phyloP scores from a whole-genome alignment of 768 basidiomycete species.

The Lentinula raphanica region DNA sequence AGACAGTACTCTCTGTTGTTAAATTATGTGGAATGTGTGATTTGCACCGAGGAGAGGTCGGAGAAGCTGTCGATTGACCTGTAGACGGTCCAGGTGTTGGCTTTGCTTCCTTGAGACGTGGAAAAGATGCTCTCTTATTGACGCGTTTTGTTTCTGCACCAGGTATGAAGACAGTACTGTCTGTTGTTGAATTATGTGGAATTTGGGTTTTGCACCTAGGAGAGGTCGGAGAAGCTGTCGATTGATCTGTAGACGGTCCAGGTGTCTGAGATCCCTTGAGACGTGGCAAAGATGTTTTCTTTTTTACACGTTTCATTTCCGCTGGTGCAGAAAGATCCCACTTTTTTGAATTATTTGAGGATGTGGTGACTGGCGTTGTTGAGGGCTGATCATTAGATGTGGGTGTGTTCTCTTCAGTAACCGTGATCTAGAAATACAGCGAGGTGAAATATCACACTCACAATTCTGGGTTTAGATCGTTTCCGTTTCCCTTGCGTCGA shows the following conservation, averaged over 20 bases:
- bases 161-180: constrained; percentile 17
- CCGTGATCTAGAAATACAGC: too few relatives aligned
- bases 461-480: neutral
- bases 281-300: neutral
- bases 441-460: neutral
- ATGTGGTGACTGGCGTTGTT: too few relatives aligned
- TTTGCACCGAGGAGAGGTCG: neutral
- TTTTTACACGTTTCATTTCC: too few relatives aligned
- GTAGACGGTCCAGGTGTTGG: constrained; percentile 1
- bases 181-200: neutral
- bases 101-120: neutral
- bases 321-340: neutral
- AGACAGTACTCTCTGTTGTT: neutral
- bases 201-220: constrained; percentile 1
- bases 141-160: too few relatives aligned
- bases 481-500: neutral
- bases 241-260: neutral
- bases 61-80: neutral
- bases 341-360: too few relatives aligned
- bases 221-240: neutral
- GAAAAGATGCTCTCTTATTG: neutral
- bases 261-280: neutral
- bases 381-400: too few relatives aligned
- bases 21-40: constrained; percentile 2
- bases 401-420: too few relatives aligned